These are phyloP conservation scores for Byssochlamys sp. DNA, from an alignment of 2,329 filamentous ascomycete species.

Conservation along the genomic window DNA sequence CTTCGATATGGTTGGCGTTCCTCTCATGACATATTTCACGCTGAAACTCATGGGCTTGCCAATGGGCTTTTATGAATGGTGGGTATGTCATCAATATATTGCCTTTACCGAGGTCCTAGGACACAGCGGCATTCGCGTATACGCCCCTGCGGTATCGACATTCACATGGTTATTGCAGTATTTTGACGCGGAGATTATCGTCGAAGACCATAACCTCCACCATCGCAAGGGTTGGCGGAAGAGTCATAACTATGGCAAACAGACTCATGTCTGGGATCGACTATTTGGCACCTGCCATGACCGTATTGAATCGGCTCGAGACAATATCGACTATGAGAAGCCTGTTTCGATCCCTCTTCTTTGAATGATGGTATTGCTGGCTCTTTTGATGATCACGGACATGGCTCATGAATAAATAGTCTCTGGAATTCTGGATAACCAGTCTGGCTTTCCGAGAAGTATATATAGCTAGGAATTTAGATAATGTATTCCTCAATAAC, in stretches of 20 bases:
- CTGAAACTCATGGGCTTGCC: neutral
- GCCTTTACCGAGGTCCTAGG: neutral
- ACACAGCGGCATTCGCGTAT: constrained; percentile 15
- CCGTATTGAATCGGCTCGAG: constrained; percentile 25
- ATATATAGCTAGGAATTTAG: too few relatives aligned
- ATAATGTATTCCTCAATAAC: too few relatives aligned
- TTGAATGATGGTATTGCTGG: too few relatives aligned
- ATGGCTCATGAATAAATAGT: too few relatives aligned
- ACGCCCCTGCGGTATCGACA: constrained; percentile 14
- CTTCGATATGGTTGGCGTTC: constrained; percentile 5
- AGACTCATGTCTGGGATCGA: constrained; percentile 31
- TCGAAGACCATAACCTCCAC: constrained; percentile 37
- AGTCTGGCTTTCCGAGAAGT: too few relatives aligned
- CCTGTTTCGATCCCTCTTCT: too few relatives aligned
- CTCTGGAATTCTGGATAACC: too few relatives aligned
- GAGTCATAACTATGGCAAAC: constrained; percentile 32
- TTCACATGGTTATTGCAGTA: constrained; percentile 22
- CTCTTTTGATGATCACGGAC: too few relatives aligned
- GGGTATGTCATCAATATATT: neutral
- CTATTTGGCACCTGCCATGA: constrained; percentile 27
- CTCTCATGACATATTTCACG: neutral
- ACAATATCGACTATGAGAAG: constrained; percentile 22
- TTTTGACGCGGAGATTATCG: constrained; percentile 28
- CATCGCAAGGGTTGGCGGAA: constrained; percentile 31
- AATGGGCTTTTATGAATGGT: neutral